Conservation (phyloP, 1,284 basidiomycete species). For the Cutaneotrichosporon cyanovorans region DNA sequence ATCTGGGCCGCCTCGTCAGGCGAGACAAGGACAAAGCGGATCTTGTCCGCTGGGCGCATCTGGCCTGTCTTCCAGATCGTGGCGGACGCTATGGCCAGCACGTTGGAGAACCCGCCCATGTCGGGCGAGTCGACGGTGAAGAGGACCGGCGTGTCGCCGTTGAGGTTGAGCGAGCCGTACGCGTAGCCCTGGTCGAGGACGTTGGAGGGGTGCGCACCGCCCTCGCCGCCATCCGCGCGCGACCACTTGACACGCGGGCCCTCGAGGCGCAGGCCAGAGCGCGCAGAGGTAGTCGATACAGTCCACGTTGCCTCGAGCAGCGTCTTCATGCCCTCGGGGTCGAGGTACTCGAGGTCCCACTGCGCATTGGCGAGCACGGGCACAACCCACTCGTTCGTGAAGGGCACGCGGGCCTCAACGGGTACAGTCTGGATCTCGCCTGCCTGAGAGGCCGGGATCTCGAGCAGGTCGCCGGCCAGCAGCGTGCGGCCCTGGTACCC, state of each 20-base stretch:
- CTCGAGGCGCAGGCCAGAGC: constrained; percentile 41
- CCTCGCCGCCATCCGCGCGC: constrained; percentile 57
- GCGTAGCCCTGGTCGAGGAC: constrained; percentile 64
- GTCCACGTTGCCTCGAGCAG: constrained; percentile 35
- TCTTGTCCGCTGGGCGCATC: constrained; percentile 31
- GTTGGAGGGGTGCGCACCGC: constrained; percentile 64
- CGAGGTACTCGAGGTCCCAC: constrained; percentile 20
- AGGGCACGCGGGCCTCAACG: constrained; percentile 6
- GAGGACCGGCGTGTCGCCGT: constrained; percentile 63
- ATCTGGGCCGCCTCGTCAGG: constrained; percentile 21
- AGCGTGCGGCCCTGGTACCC: constrained; percentile 51
- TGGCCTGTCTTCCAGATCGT: constrained; percentile 36
- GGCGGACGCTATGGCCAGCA: constrained; percentile 11
- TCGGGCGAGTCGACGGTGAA: constrained; percentile 26
- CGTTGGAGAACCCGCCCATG: constrained; percentile 24
- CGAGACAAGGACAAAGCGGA: constrained; percentile 48
- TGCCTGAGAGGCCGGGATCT: constrained; percentile 1
- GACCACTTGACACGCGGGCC: constrained; percentile 56
- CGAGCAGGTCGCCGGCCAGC: constrained; percentile 44
- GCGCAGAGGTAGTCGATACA: constrained; percentile 36
- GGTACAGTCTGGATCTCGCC: constrained; percentile 6
- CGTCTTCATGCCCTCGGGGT: constrained; percentile 19
- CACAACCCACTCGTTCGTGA: constrained; percentile 14
- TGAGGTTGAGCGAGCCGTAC: constrained; percentile 54
- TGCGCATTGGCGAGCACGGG: constrained; percentile 16